Evolutionary conservation across 2,329 filamentous ascomycete genomes (phyloP), one percentile per base, ranked within the genome.

Genomic region (Colletotrichum sp.): DNA sequence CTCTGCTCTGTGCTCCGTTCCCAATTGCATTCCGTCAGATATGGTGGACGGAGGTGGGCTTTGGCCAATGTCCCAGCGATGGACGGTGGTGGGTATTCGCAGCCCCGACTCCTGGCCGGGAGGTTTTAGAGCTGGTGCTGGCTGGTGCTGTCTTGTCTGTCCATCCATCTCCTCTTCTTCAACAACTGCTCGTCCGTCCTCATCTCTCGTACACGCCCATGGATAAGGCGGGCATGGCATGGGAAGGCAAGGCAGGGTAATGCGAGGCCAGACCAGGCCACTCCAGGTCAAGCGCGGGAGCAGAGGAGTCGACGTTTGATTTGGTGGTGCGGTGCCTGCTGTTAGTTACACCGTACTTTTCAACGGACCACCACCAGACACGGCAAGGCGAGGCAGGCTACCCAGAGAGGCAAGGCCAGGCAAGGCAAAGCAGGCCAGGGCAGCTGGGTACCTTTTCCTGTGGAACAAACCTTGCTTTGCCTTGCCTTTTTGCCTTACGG

Each of bases 371-470:
- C 44, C 57, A 44, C 39, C 39, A 44, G 18, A 44, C 39, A 44
- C 39, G 39, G 39, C 39, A 44, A 44, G 39, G 39, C 39, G 39
- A 44, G 39, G 39, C 39, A 44, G 39, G 39, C 39, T n/a, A 44
- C 39, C 39, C 39, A n/a, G 39, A 44, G 39, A 44, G 39, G 39
- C 39, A 44, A 44, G 39, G 39, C 39, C 16, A 44, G 39, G 39
- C 39, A 44, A n/a, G 66, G 71, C 26, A 49, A 39, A 24, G 21
- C 44, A 55, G 57, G 59, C 49, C 67, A 64, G 69, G 67, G 71
- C 71, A 70, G 24, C 59, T 74, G 71, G 71, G 71, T 71, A 71
- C 71, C 30, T 74, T 71, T 74, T 59, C 67, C 71, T 57, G 62
- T 52, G 24, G 64, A 67, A 67, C 26, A 55, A 44, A 55, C 32